phyloP scores from a whole-genome alignment of 208 protist genomes.

The Trypanosoma cruzi region DNA sequence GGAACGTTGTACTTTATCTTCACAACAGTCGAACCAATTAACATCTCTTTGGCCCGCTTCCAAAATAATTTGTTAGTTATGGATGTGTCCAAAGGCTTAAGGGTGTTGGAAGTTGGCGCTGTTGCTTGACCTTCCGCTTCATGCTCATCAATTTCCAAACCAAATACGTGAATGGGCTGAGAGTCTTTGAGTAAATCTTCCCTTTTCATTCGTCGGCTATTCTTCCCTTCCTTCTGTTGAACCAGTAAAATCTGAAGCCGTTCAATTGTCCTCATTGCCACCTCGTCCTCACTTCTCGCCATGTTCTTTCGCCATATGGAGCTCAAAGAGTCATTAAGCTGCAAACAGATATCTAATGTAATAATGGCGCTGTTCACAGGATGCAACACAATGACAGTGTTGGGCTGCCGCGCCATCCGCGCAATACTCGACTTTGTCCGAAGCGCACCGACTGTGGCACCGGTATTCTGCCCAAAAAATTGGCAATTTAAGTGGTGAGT shows the following conservation, averaged over 20 bases:
- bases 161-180: constrained; percentile 51
- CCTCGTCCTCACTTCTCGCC: constrained; percentile 61
- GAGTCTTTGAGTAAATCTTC: constrained; percentile 59
- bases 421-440: constrained; percentile 1
- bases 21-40: constrained; percentile 44
- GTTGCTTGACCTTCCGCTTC: background rate
- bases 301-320: constrained; percentile 68
- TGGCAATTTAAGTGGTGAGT: background rate
- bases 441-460: background rate
- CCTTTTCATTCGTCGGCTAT: constrained; percentile 28
- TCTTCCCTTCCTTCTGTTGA: constrained; percentile 26
- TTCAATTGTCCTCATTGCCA: constrained; percentile 64
- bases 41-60: constrained; percentile 44
- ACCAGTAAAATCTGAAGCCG: constrained; percentile 80
- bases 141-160: constrained; percentile 23
- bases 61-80: constrained; percentile 70
- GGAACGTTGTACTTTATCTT: constrained; percentile 75
- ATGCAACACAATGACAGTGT: constrained; percentile 35
- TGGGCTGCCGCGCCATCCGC: constrained; percentile 24
- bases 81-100: constrained; percentile 44
- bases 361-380: constrained; percentile 27
- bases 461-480: background rate
- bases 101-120: background rate
- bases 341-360: constrained; percentile 37
- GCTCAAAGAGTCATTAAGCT: constrained; percentile 11